Evolutionary conservation across 305 asterid genomes (phyloP), one percentile per base, ranked within the genome.

Genomic region (Fraxinus albicans): DNA sequence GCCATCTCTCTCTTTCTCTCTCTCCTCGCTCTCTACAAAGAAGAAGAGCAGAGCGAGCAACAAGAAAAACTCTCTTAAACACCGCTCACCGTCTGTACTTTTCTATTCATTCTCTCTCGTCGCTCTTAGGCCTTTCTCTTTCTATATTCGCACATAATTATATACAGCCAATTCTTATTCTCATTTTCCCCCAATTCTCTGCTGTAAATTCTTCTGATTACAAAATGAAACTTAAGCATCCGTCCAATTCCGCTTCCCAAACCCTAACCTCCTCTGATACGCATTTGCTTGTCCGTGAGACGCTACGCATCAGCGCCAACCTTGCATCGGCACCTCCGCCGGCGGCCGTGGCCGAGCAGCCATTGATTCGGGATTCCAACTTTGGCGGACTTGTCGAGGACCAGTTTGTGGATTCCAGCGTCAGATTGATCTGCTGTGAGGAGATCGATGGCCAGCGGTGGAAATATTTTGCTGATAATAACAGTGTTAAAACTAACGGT

Each of bases 271-370:
- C 93, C 17, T 70, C 95, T 25, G 99, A 96, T 19, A 87, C 98
- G 80, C 83, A 87, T 81, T 88, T 93, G 58, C 95, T 96, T 29
- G 97, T 93, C 2, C 98, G 98, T 6, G 98, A 96, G 90, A 93
- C 99, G 82, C 94, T 96, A 6, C 97, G 99, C 38, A 96, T 96
- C 83, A 96, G 98, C 89, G 99, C 99, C 47, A 90, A 96, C 85
- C 96, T 94, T 12, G 99, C 98, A 76, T 94, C 98, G 83, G 92
- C 97, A 47, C 85, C 97, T 60, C 90, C 92, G 81, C 87, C 87
- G 31, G 69, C 90, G 40, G 21, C 88, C 44, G 77, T 35, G 50
- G 83, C 80, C 75, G 91, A 83, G 19, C 85, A 83, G 42, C 36
- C 85, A 73, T 33, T 78, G 65, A 79, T 87, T 1, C 89, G 80